A percentile compares a stretch with the other conserved stretches of the same genome.
phyloP scores from a whole-genome alignment of 1,139 yeast species.

The Kodamaea fungicola region DNA sequence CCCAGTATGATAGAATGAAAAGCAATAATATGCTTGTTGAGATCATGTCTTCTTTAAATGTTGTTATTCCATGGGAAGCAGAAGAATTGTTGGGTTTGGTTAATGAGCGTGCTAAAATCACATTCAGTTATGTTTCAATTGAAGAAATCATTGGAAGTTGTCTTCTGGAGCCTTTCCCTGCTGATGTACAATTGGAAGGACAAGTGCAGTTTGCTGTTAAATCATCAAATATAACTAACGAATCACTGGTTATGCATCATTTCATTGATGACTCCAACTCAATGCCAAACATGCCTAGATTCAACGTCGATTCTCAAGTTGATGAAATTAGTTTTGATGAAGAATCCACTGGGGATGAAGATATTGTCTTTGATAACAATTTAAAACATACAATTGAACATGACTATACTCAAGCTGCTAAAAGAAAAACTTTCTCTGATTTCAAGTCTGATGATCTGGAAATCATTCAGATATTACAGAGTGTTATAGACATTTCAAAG shows the following conservation, averaged over 20 bases:
- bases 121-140: conserved; percentile 54
- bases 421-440: neutral
- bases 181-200: too few species aligned
- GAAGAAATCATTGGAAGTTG: conserved; percentile 65
- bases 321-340: neutral
- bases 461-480: too few species aligned
- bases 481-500: too few species aligned
- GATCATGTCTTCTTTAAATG: conserved; percentile 44
- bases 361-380: conserved; percentile 1
- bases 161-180: conserved; percentile 35
- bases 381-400: neutral
- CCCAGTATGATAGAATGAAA: conserved; percentile 18
- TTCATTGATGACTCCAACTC: too few species aligned
- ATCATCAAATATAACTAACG: too few species aligned
- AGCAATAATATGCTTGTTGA: conserved; percentile 37
- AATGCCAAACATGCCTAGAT: too few species aligned
- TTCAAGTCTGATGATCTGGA: too few species aligned
- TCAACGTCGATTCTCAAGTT: too few species aligned
- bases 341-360: neutral
- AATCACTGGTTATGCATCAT: too few species aligned
- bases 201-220: too few species aligned
- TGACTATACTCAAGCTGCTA: neutral
- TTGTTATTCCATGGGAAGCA: conserved; percentile 56
- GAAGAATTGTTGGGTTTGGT: conserved; percentile 54
- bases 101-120: conserved; percentile 55